These are phyloP conservation scores for Pestalotiopsis sp. DNA, from an alignment of 2,329 filamentous ascomycete genomes.

Conservation along the genomic window DNA sequence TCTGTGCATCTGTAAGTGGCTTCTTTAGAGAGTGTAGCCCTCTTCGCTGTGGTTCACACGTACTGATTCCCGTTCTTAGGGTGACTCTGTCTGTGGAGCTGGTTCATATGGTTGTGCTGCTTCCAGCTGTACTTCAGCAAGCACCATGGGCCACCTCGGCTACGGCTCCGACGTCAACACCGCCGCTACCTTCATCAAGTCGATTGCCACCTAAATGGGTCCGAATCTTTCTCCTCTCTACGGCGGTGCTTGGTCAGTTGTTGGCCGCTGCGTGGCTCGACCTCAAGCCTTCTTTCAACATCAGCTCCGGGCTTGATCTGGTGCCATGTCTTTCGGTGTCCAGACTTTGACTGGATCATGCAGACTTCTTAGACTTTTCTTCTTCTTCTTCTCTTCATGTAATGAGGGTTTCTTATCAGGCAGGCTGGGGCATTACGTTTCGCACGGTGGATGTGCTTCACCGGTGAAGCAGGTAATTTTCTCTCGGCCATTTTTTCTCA, in stretches of 20 bases:
- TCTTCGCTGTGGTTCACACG: background rate
- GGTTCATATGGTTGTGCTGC: slow-evolving; percentile 9
- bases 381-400: background rate
- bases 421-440: background rate
- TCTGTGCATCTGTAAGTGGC: slow-evolving; percentile 15
- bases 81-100: slow-evolving; percentile 13
- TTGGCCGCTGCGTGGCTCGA: background rate
- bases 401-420: background rate
- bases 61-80: background rate
- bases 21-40: background rate
- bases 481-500: background rate
- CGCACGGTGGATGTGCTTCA: background rate
- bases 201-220: background rate
- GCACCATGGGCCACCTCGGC: slow-evolving; percentile 15
- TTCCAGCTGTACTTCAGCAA: slow-evolving; percentile 11
- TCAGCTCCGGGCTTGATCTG: no score
- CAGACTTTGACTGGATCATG: no score
- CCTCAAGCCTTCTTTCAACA: no score
- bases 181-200: slow-evolving; percentile 19
- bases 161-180: slow-evolving; percentile 17
- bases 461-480: background rate
- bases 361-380: background rate
- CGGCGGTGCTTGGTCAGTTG: background rate
- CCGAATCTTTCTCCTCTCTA: background rate
- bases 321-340: no score